These are phyloP conservation scores for Penicillium odoratum DNA, from an alignment of 495 filamentous ascomycete genomes.

Conservation along the genomic window DNA sequence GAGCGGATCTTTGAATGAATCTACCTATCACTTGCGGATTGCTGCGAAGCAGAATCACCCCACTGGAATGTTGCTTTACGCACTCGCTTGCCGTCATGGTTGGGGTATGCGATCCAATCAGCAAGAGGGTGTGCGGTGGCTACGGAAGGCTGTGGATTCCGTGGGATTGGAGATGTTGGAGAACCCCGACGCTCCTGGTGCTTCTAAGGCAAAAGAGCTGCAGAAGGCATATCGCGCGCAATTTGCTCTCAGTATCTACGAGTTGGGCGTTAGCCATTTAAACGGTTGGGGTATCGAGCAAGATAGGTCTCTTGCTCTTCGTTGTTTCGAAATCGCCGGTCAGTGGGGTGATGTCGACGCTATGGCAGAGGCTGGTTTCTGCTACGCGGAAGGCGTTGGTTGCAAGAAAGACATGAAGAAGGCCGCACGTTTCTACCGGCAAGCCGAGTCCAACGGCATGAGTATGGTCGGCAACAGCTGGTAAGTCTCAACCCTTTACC, in stretches of 20 bases:
- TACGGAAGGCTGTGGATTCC: constrained; percentile 84
- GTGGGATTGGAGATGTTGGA: constrained; percentile 79
- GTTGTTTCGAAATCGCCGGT: constrained; percentile 95
- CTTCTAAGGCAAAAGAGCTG: constrained; percentile 62
- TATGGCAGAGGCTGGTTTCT: constrained; percentile 83
- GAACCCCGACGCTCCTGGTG: constrained; percentile 65
- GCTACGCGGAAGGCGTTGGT: constrained; percentile 80
- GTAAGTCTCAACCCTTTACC: constrained; percentile 54
- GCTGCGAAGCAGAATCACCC: constrained; percentile 83
- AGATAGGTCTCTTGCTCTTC: constrained; percentile 81
- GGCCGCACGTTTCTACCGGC: constrained; percentile 84
- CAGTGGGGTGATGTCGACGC: constrained; percentile 98
- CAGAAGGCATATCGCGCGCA: constrained; percentile 81
- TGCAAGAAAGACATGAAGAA: constrained; percentile 97
- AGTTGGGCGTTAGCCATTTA: constrained; percentile 94
- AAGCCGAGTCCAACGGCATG: constrained; percentile 89
- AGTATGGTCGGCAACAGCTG: constrained; percentile 98
- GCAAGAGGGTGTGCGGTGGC: constrained; percentile 84
- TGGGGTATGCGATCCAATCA: constrained; percentile 96
- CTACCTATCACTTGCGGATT: constrained; percentile 91
- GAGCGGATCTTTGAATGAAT: constrained; percentile 80
- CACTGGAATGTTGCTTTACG: constrained; percentile 93
- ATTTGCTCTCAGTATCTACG: constrained; percentile 92
- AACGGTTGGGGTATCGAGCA: constrained; percentile 97
- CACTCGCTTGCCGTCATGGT: constrained; percentile 92